Base-by-base conservation (phyloP, 768 basidiomycete species). In the Lactifluus hygrophoroides region DNA sequence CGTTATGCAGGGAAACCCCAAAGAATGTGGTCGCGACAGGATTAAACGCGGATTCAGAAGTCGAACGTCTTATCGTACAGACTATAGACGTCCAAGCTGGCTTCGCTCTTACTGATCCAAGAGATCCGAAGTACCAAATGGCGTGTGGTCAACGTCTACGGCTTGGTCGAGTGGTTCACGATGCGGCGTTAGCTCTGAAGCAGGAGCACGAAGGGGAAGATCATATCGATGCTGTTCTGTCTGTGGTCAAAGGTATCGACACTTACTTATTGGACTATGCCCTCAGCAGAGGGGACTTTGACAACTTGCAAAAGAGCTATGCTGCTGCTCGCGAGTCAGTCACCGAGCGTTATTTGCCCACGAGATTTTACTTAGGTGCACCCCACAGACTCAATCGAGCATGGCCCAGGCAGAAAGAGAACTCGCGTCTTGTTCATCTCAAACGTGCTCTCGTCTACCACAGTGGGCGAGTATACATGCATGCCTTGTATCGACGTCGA, bases 161-260 rank as follows among this genome's bases (percentile, higher is more conserved):
- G 16, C 88, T 88, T 63, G 92, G 89, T 3, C 71, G 80, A 35
- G 72, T 90, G 11, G 70, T 90, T 37, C 82, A 88, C 59, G 72
- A 72, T 32, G 91, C 90, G 2, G 84, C 91, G 2, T 74, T 72
- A 21, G 76, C 81, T 16, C 72, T 93, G 38, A 80, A 82, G 37
- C 77, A 80, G 64, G 77, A 80, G 43, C 79, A 76, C 13, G 80
- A 79, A 44, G 82, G 80, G 34, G 90, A 91, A 69, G 89, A 92
- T 67, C 88, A 90, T 61, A 87, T 90, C 44, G 94, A 98, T 69
- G 87, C 90, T 5, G 82, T 95, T 32, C 78, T 90, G 34, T 76
- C 76, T 37, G 80, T 90, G 17, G 79, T 83, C 23, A 83, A 82
- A 46, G 85, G 84, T 3, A 84, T 91, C 44, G 90, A 91, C 63